Conservation (phyloP, 345 rosid genomes). For the Odontarrhena argentea region DNA sequence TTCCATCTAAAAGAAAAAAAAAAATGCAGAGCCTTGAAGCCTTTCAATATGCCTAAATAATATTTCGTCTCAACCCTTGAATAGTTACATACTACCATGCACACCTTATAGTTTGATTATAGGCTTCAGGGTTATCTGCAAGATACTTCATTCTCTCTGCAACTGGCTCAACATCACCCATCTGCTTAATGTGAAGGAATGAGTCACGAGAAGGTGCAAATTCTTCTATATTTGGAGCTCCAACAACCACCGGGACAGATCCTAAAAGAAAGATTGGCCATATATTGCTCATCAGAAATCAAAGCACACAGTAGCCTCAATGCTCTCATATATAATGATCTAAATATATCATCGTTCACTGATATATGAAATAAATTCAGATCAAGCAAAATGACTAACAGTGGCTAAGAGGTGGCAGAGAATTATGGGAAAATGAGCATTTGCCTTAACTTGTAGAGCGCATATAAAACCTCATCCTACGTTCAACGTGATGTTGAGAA, state of each 20-base stretch:
- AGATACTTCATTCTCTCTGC: constrained; percentile 70
- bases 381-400: constrained; percentile 17
- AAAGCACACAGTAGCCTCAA: neutral
- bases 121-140: constrained; percentile 64
- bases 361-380: constrained; percentile 16
- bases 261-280: constrained; percentile 42
- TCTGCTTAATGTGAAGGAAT: constrained; percentile 61
- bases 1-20: constrained; percentile 67
- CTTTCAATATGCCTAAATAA: constrained; percentile 13
- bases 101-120: constrained; percentile 67
- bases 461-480: neutral
- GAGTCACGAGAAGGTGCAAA: constrained; percentile 69
- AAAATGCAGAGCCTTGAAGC: constrained; percentile 6
- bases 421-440: neutral
- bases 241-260: constrained; percentile 78
- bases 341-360: neutral
- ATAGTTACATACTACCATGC: neutral
- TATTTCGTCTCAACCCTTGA: neutral
- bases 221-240: constrained; percentile 84
- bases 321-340: constrained; percentile 5
- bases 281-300: constrained; percentile 2
- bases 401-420: neutral
- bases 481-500: constrained; percentile 11
- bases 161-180: constrained; percentile 54
- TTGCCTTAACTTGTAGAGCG: neutral